Evolutionary conservation across 1,139 yeast genomes (phyloP), one percentile per base, ranked within the genome.

Genomic region (Protomyces arabidopsidicola): DNA sequence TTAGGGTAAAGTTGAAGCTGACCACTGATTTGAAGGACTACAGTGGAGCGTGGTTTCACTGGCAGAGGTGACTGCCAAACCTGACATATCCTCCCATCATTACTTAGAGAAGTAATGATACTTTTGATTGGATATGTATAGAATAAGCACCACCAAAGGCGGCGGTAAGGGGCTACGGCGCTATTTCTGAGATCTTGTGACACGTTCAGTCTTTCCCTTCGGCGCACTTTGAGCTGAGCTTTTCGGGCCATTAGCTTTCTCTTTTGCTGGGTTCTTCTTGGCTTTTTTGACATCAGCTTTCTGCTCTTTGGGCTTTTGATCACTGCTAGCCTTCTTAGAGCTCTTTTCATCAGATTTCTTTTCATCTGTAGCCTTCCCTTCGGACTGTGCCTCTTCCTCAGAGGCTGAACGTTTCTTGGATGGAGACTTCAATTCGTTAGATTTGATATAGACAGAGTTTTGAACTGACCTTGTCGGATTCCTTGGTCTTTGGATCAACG

Each of bases 171-270:
- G n/a, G n/a, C 22, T 18, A 20, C 48, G 18, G 16, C 22, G 22
- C 35, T 31, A 58, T 20, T 52, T 52, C 45, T 58, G 62, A 10
- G 62, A 58, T n/a, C 56, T 24, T 22, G 61, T 58, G 45, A 58
- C 62, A 14, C 62, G 51, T 34, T 58, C 62, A 14, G 56, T 52
- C 45, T 52, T 58, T 38, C 62, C 56, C 51, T 24, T 51, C 9
- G 48, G 18, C 10, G 9, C 16, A 9, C 18, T 20, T 16, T 18
- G 12, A n/a, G 48, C 48, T 18, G 16, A n/a, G 24, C 16, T 42
- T 20, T 42, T 16, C 56, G 56, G 31, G 24, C 56, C 45, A 36
- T 12, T 14, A 14, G 51, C 51, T 52, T 50, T 58, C 56, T 51
- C 38, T 52, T 51, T 52, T 27, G 56, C 45, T 18, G 61, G 55